phyloP scores from a whole-genome alignment of 352 stramenopile genomes.

The Pythium sp. region DNA sequence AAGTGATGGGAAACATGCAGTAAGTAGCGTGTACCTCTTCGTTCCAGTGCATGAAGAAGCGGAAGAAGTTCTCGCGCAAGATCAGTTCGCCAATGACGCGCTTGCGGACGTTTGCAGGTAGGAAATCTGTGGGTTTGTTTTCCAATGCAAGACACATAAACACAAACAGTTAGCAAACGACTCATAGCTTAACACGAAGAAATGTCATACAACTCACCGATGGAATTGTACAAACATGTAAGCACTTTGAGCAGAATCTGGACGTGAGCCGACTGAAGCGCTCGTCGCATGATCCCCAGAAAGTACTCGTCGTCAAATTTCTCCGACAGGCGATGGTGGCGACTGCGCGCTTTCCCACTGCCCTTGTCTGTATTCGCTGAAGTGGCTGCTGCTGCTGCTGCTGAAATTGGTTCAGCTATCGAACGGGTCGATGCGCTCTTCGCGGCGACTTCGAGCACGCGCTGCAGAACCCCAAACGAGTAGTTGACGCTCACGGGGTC shows the following conservation, averaged over 20 bases:
- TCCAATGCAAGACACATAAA: background rate
- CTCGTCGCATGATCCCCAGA: constrained; percentile 60
- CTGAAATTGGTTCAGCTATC: background rate
- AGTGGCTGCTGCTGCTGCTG: background rate
- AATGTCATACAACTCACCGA: constrained; percentile 35
- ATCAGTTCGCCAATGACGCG: constrained; percentile 71
- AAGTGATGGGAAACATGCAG: background rate
- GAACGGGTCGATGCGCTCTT: constrained; percentile 15
- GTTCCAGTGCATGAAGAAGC: constrained; percentile 87
- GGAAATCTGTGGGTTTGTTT: constrained; percentile 41
- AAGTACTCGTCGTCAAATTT: constrained; percentile 77
- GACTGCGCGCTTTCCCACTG: constrained; percentile 10
- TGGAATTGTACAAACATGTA: constrained; percentile 82
- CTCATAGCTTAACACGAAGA: background rate
- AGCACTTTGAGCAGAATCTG: constrained; percentile 86
- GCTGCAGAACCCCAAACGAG: constrained; percentile 76
- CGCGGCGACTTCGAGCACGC: constrained; percentile 60
- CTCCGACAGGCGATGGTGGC: constrained; percentile 31
- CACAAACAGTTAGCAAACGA: background rate
- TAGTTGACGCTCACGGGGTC: constrained; percentile 83
- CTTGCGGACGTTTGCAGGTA: constrained; percentile 62
- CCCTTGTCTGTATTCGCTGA: constrained; percentile 1
- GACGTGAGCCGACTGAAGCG: constrained; percentile 71
- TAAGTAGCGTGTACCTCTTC: constrained; percentile 57
- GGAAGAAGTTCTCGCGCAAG: constrained; percentile 85